Conservation (phyloP, 2,329 filamentous ascomycete species). For the Graphium sp. region DNA sequence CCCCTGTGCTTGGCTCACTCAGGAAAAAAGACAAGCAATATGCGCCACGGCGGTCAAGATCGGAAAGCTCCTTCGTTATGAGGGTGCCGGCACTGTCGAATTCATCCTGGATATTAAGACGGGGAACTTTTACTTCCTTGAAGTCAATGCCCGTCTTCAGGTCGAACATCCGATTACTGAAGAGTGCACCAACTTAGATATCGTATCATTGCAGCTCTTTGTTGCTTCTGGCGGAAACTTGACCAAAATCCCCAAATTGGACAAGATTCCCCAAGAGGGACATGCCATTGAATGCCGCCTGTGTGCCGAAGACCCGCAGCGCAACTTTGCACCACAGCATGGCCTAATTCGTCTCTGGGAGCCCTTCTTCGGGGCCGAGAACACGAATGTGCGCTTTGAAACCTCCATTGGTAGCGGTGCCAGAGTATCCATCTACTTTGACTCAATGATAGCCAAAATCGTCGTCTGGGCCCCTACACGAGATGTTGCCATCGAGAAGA, state of each 20-base stretch:
- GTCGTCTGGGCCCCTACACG: conserved; percentile 23
- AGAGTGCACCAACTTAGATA: background rate
- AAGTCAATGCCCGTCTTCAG: conserved; percentile 29
- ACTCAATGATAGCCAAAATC: conserved; percentile 27
- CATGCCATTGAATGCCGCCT: conserved; percentile 25
- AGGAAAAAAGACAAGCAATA: background rate
- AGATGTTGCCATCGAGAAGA: conserved; percentile 15
- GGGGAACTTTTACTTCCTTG: conserved; percentile 24
- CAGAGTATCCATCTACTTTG: conserved; percentile 23
- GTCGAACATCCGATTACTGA: conserved; percentile 12
- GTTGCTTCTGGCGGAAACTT: background rate
- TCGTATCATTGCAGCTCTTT: background rate
- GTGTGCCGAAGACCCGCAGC: conserved; percentile 22
- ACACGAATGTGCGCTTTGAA: conserved; percentile 20
- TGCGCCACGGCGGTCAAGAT: background rate
- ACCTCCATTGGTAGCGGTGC: conserved; percentile 19
- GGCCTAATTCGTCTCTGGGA: conserved; percentile 17
- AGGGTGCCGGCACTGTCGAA: conserved; percentile 21
- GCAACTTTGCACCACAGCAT: conserved; percentile 18
- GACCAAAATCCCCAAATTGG: conserved; percentile 6
- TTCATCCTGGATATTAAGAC: conserved; percentile 22
- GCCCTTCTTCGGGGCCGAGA: conserved; percentile 2
- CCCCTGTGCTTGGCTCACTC: conserved; percentile 7
- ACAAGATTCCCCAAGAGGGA: conserved; percentile 11
- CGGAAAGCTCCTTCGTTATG: background rate